Evolutionary conservation across 495 filamentous ascomycete genomes (phyloP), one percentile per base, ranked within the genome.

Genomic region (Podospora sp.): DNA sequence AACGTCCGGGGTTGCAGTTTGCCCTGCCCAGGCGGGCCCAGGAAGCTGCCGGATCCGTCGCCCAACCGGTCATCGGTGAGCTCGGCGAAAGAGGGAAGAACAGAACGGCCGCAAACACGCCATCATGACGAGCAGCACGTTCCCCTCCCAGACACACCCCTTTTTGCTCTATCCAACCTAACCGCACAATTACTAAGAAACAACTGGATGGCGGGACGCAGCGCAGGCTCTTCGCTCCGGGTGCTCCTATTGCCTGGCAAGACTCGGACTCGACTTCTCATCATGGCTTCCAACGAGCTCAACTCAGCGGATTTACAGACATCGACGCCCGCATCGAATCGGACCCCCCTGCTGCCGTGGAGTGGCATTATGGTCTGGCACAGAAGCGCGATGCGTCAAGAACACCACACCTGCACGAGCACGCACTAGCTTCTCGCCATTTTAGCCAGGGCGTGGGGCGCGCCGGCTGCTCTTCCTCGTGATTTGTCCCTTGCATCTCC

Each of bases 401-500:
- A 72, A 71, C 72, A 72, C 64, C 57, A 65, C 58, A 50, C 50
- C 67, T 69, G 67, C 70, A 74, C 59, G 49, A 46, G 21, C 36
- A 25, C 49, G 53, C 71, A 60, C 69, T 70, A 74, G 65, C 35
- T 29, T 22, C 58, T 55, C 60, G 60, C 64, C 50, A 60, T 62
- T 67, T 33, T 63, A 63, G 59, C 68, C 63, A 63, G 62, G 63
- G 70, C 73, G 76, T 77, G 75, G 75, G 75, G 71, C 70, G 65
- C 66, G 26, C 26, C 61, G 49, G 26, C 36, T 59, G 67, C 59
- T 18, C 67, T 65, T 63, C 40, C 58, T 65, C 70, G 68, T 78
- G 76, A 78, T 78, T 77, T 78, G 76, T 72, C 61, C 73, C 69
- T 69, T 65, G 66, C 76, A 73, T 71, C 63, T 36, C 56, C 69